These are phyloP conservation scores for Pilaira anomala DNA, from an alignment of 192 early-diverging fungal genomes.

Conservation along the genomic window DNA sequence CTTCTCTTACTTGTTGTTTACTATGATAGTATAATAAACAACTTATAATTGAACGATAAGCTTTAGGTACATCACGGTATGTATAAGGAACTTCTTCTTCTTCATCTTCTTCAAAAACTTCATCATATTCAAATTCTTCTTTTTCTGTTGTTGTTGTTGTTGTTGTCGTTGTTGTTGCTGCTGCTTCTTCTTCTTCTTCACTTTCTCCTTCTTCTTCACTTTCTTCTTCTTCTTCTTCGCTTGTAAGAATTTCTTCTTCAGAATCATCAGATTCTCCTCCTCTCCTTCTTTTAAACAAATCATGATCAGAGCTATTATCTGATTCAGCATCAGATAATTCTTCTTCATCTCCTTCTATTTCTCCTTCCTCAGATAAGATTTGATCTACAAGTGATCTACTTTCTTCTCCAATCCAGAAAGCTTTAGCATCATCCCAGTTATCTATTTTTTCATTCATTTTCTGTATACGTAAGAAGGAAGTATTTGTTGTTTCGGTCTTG, in stretches of 20 bases:
- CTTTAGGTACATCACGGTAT: conserved; percentile 42
- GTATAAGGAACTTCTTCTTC: conserved; percentile 27
- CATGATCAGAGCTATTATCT: neutral
- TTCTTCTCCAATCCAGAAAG: conserved; percentile 40
- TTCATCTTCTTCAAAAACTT: conserved; percentile 25
- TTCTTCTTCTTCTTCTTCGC: conserved; percentile 10
- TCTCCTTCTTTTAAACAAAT: neutral
- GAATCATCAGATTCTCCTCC: neutral
- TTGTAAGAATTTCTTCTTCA: conserved; percentile 1
- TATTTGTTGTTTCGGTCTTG: neutral
- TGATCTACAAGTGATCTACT: neutral
- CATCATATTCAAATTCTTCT: conserved; percentile 12
- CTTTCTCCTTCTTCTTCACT: conserved; percentile 14
- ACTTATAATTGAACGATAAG: conserved; percentile 46
- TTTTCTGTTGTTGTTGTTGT: conserved; percentile 19
- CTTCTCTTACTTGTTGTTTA: conserved; percentile 13
- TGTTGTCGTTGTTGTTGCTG: too few relatives aligned
- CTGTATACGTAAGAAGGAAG: conserved; percentile 45
- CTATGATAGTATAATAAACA: conserved; percentile 43
- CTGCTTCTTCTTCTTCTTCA: conserved; percentile 10
- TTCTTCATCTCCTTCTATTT: conserved; percentile 12
- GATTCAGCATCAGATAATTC: neutral
- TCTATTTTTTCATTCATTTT: conserved; percentile 44
- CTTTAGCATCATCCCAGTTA: conserved; percentile 43
- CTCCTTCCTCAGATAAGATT: neutral